Base-by-base conservation (phyloP, 2,329 filamentous ascomycete genomes). In the Phyllosticta citrichinensis region DNA sequence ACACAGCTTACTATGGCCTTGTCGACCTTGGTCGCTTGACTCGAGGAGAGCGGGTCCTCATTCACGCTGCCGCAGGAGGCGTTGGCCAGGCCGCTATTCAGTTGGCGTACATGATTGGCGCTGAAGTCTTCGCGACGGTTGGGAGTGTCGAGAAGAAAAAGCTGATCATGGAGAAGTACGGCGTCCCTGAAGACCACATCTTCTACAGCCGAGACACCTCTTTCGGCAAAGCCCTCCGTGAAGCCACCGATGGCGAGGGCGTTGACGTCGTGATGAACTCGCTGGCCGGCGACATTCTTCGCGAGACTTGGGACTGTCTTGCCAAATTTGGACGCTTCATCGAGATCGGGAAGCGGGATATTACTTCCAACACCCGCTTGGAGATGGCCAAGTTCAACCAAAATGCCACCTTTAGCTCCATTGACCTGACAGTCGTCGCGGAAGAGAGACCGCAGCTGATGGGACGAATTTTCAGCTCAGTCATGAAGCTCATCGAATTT, bases 191-290 rank as follows among this genome's bases (percentile, higher is more conserved):
- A 9, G 65, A 69, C 25, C 68, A 70, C 56, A 73, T 75, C 58
- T 71, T 75, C 62, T 64, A 62, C 62, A 68, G 63, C 55, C 62
- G 70, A 22, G 66, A 72, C 50, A 59, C 62, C 0, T 64, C 63
- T 10, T 75, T 75, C 57, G 66, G 58, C 1, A 58, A 60, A 3
- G 69, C 59, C 5, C 60, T 75, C 4, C 55, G 62, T 52, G 52
- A 62, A 6, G 55, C 62, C 24, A 75, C 73, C 0, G 60, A 64
- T 0, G 65, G 63, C 9, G 52, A 64, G 8, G 73, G 73, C 17
- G 71, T 75, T 2, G 71, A 75, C 60, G 68, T 74, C 3, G 66
- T 74, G 6, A 62, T 75, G 52, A 75, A 75, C 62, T 67, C 66
- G 4, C 60, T 67, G 2, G 56, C 65, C 8, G 72, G 73, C 1